Base-by-base conservation (phyloP, 164 flowering plant species). In the Stephania cephalantha region DNA sequence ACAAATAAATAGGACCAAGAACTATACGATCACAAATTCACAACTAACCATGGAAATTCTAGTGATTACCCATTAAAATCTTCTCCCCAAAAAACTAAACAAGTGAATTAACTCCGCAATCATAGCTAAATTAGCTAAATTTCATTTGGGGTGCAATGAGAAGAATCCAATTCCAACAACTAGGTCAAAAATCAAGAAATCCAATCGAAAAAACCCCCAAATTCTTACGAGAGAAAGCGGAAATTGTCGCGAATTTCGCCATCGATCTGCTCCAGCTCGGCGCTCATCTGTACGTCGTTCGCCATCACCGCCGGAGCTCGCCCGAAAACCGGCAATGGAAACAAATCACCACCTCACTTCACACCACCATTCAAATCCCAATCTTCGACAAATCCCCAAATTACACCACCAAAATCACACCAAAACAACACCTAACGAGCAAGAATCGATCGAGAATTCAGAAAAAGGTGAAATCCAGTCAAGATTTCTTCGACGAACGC, bases 261-360 rank as follows among this genome's bases (percentile, higher is more conserved):
- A 73, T 95, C 92, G 91, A 92, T 90, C 95, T 90, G 97, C 86
- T 93, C 98, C 86, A 95, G 80, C 83, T 92, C 81, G 17, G 79
- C 72, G 48, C 73, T 78, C 83, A 83, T 76, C 81, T 69, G 71
- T 71, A 81, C n/a, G 0, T 84, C 80, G 73, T 12, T 29, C 74
- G 83, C 84, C 86, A 84, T 83, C 13, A 7, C 55, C 65, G 53
- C 69, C 74, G 70, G 71, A 77, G 31, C 52, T 29, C 68, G 6
- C 13, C 46, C 74, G 5, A 68, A 42, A 55, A 35, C 53, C 73
- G 65, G 22, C 30, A 61, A 35, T 31, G 25, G 65, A 67, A 67
- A 30, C 63, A 12, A 30, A 74, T 74, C 22, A 18, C 68, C 31
- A 31, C 42, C 42, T 15, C 9, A 17, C 48, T 25, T 73, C 61